Evolutionary conservation across 257 asterid species (phyloP), one percentile per base, ranked within the genome.

Genomic region (Solanum infundibuliforme): DNA sequence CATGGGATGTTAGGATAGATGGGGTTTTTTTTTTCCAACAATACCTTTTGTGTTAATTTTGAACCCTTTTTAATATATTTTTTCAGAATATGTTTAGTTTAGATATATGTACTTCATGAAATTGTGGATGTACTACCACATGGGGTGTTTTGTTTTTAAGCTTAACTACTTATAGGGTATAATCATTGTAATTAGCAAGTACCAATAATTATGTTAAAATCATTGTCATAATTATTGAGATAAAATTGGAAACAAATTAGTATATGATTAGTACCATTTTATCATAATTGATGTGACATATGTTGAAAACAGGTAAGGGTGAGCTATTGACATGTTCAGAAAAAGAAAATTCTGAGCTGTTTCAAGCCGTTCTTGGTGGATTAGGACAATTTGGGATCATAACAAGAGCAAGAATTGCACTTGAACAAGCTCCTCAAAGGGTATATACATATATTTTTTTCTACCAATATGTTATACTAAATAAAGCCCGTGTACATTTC

Each of bases 311-410:
- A 95, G 98, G 98, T 18, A 95, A 94, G 83, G 98, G 98, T 20
- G 98, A 94, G 89, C 71, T 93, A 48, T 18, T 91, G 74, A 94
- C 93, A 76, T 95, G 98, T 90, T 94, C 97, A 2, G 83, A 92
- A 86, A 90, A 92, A 68, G 77, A 89, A 20, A 93, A 93, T 52
- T 87, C 95, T 12, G 96, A 94, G 71, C 88, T 95, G 69, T 95
- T 90, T 88, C 91, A 95, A 66, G 94, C 92, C 71, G 97, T 92
- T 87, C 98, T 95, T 74, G 98, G 98, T 35, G 98, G 98, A 48
- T 86, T 94, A 58, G 98, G 98, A 34, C 98, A 95, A 86, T 95
- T 95, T 75, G 98, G 98, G 72, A 94, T 95, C 74, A 95, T 95
- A 84, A 95, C 98, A 0, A 91, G 96, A 81, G 98, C 98, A 2